A percentile compares a stretch with the other conserved stretches of the same genome.
Conservation (phyloP, 495 filamentous ascomycete genomes). For the Aspergillus indologenus region DNA sequence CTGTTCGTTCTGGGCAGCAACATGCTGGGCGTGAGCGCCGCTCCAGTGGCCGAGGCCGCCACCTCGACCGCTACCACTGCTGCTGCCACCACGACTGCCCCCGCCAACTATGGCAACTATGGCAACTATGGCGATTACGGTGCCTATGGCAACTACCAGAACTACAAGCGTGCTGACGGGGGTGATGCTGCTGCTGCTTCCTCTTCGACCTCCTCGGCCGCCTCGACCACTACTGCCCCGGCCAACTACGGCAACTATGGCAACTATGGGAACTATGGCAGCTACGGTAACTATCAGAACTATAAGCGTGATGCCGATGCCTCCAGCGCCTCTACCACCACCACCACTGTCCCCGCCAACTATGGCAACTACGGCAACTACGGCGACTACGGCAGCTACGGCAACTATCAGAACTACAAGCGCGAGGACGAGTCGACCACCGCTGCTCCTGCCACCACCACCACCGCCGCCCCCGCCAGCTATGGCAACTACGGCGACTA, state of each 20-base stretch:
- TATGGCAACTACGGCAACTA: conserved; percentile 15
- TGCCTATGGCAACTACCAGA: conserved; percentile 14
- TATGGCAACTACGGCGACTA: conserved; percentile 15
- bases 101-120: conserved; percentile 12
- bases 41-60: conserved; percentile 2
- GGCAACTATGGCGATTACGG: conserved; percentile 16
- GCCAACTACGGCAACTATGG: conserved; percentile 13
- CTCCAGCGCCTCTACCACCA: background rate
- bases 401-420: conserved; percentile 12
- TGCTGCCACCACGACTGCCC: conserved; percentile 1
- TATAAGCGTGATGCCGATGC: conserved; percentile 10
- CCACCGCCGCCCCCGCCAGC: conserved; percentile 3
- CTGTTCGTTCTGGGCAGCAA: conserved; percentile 11
- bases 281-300: conserved; percentile 14
- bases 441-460: background rate
- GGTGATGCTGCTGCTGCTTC: background rate
- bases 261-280: conserved; percentile 18
- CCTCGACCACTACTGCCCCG: conserved; percentile 1
- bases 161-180: conserved; percentile 9
- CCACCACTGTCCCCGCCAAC: background rate
- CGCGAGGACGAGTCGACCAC: conserved; percentile 1
- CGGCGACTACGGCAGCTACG: conserved; percentile 18
- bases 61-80: conserved; percentile 1
- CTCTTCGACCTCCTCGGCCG: conserved; percentile 1
- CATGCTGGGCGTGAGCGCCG: conserved; percentile 8